Conservation (phyloP, 2,329 filamentous ascomycete species). For the Phyllosticta ampelicida region DNA sequence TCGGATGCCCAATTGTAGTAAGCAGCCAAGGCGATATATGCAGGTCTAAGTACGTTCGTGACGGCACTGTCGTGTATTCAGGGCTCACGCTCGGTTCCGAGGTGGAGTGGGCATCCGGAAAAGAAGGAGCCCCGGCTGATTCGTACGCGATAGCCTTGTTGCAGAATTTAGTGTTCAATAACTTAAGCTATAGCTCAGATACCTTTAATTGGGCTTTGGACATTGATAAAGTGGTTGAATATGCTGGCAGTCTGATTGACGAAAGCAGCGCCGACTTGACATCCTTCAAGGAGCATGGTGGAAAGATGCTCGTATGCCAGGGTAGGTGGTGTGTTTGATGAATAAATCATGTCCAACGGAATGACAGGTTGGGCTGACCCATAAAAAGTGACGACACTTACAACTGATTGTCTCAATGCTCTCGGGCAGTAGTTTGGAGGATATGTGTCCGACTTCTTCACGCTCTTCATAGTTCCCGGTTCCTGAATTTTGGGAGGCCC, state of each 20-base stretch:
- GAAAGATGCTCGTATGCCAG: constrained; percentile 31
- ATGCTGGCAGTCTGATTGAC: constrained; percentile 29
- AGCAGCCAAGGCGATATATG: constrained; percentile 24
- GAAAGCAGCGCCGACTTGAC: constrained; percentile 24
- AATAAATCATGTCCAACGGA: background rate
- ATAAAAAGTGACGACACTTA: constrained; percentile 6
- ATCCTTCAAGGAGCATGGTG: constrained; percentile 20
- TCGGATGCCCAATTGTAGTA: constrained; percentile 20
- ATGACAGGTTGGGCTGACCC: constrained; percentile 10
- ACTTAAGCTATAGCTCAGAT: constrained; percentile 25
- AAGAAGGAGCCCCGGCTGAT: constrained; percentile 26
- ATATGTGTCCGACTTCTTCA: constrained; percentile 6
- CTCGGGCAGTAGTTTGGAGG: background rate
- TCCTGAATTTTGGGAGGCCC: background rate
- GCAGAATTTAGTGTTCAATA: constrained; percentile 33
- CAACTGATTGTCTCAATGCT: background rate
- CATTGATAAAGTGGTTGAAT: constrained; percentile 22
- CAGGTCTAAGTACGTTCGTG: constrained; percentile 17
- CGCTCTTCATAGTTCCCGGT: constrained; percentile 11
- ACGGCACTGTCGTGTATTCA: constrained; percentile 26
- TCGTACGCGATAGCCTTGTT: constrained; percentile 30
- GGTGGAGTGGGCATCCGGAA: constrained; percentile 23
- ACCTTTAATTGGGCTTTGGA: constrained; percentile 30
- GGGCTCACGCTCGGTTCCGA: constrained; percentile 33
- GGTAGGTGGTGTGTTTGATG: constrained; percentile 12